phyloP scores from a whole-genome alignment of 1,139 yeast genomes.

The Pichia sp. region DNA sequence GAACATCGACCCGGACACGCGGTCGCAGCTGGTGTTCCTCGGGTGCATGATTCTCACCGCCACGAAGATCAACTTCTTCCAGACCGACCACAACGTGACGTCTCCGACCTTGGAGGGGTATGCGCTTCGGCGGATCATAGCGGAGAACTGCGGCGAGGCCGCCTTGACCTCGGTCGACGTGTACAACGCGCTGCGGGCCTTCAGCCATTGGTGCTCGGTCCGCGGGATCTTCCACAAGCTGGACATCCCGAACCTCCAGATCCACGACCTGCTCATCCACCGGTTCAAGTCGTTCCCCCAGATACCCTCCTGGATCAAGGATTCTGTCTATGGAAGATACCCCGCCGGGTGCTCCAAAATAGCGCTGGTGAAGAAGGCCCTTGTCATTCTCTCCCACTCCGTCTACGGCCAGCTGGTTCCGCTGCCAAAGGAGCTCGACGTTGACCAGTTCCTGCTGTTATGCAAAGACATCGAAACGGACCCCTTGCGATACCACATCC shows the following conservation, averaged over 20 bases:
- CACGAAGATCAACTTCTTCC: constrained; percentile 50
- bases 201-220: constrained; percentile 56
- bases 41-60: constrained; percentile 45
- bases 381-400: constrained; percentile 31
- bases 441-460: constrained; percentile 38
- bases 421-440: constrained; percentile 27
- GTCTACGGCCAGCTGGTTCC: constrained; percentile 33
- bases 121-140: constrained; percentile 40
- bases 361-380: constrained; percentile 40
- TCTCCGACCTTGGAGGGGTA: constrained; percentile 42
- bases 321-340: constrained; percentile 42
- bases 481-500: constrained; percentile 48
- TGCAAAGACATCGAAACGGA: constrained; percentile 46
- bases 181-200: constrained; percentile 47
- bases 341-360: constrained; percentile 55
- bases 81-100: constrained; percentile 51
- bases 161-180: constrained; percentile 42
- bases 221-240: constrained; percentile 44
- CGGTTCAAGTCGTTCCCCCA: constrained; percentile 41
- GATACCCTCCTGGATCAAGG: constrained; percentile 40
- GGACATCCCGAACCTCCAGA: constrained; percentile 40
- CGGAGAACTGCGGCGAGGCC: constrained; percentile 41
- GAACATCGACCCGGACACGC: constrained; percentile 22
- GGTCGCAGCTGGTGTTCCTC: constrained; percentile 36
- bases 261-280: constrained; percentile 33